phyloP scores from a whole-genome alignment of 176 grass and related monocot genomes.

The Eragrostis curvula region DNA sequence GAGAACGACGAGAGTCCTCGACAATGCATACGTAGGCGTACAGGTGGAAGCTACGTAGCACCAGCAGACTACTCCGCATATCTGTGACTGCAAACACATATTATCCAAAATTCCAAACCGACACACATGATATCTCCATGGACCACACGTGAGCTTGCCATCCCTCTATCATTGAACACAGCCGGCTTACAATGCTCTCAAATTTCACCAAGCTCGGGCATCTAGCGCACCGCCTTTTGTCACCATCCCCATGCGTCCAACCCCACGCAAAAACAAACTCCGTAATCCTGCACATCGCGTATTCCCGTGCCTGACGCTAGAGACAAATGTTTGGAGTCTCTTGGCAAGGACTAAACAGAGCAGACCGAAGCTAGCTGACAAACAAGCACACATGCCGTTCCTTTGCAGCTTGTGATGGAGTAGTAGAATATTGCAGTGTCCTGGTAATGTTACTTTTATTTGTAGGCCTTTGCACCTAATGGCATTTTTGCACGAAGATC shows the following conservation, averaged over 20 bases:
- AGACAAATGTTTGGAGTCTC: constrained; percentile 47
- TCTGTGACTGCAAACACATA: not conserved
- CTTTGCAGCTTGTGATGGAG: not conserved
- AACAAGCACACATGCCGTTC: constrained; percentile 32
- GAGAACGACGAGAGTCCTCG: too few relatives aligned
- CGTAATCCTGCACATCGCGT: constrained; percentile 1
- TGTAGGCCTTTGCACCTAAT: constrained; percentile 1
- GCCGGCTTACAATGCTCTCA: not conserved
- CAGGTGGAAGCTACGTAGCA: not conserved
- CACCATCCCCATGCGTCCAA: constrained; percentile 22
- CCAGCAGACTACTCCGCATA: not conserved
- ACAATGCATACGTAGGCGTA: too few relatives aligned
- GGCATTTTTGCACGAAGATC: constrained; percentile 12
- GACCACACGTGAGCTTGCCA: not conserved
- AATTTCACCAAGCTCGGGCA: constrained; percentile 11
- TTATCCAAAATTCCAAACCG: not conserved
- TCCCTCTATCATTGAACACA: not conserved
- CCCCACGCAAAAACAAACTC: constrained; percentile 1
- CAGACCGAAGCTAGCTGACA: constrained; percentile 57
- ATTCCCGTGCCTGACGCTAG: constrained; percentile 41
- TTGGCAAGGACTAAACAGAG: constrained; percentile 45
- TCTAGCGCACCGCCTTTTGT: constrained; percentile 42
- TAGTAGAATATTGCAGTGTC: constrained; percentile 34
- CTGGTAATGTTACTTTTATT: not conserved
- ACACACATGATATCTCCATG: not conserved